Evolutionary conservation across 805 yeast species (phyloP), one percentile per base, ranked within the genome.

Genomic region (Blastobotrys peoriensis): DNA sequence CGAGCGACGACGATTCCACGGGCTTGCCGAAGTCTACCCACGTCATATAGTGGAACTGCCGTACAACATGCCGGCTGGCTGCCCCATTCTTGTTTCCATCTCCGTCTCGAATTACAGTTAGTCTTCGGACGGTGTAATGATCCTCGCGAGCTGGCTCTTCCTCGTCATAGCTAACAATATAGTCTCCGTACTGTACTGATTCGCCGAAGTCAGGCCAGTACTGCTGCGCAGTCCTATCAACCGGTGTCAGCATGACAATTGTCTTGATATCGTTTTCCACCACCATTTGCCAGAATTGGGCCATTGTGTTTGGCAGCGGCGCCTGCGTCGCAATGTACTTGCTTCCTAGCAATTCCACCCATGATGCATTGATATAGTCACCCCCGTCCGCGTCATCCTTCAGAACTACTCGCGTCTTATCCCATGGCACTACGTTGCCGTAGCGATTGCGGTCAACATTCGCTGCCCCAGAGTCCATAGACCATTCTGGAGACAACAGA

Each of bases 291-390:
- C 94, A 88, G 57, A 91, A 89, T 61, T 91, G 96, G 17, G 78
- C 79, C 20, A 81, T 72, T 0, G 98, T 91, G 33, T 73, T 73
- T 2, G 60, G 61, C 47, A 85, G 63, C 2, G 98, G 98, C 2
- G 96, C 98, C 62, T 91, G 96, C 1, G 94, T 76, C 0, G 95
- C 96, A 55, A 89, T 85, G 44, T 63, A 66, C 3, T 54, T 48
- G 38, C 61, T 54, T 38, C 21, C 38, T 13, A 16, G 33, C 40
- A 53, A 75, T 77, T 43, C 68, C 53, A 86, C 63, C 64, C 86
- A 83, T 19, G 89, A 86, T 0, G 98, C 98, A 64, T 89, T 89
- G 55, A 89, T 86, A 61, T 89, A 89, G 60, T 81, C 86, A 46
- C 62, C 58, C 15, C 43, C 57, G 5, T 52, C 53, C 10, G 46